Percentiles rank a stretch among this genome's conserved stretches.
Conservation (phyloP, 371 early-diverging fungal species). For the Mortierella sp. region DNA sequence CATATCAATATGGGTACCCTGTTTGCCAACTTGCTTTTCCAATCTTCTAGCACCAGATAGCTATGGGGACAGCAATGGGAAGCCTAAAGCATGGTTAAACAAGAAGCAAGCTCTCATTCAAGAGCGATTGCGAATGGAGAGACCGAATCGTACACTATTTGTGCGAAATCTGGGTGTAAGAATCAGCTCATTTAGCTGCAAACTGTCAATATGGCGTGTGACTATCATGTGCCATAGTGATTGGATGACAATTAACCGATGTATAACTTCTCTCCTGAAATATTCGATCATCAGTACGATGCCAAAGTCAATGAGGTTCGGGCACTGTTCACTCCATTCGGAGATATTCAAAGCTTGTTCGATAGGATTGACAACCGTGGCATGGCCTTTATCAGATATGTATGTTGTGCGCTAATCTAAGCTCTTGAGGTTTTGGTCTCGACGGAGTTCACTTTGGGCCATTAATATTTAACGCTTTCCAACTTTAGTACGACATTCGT, state of each 20-base stretch:
- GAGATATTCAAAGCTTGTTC: constrained; percentile 43
- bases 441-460: too few relatives aligned
- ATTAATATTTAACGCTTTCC: too few relatives aligned
- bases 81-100: constrained; percentile 1
- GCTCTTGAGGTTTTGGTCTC: background rate
- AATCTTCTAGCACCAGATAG: background rate
- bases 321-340: constrained; percentile 22
- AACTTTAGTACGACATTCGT: constrained; percentile 46
- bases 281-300: constrained; percentile 14
- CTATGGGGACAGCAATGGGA: constrained; percentile 4
- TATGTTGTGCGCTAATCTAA: constrained; percentile 5
- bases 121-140: constrained; percentile 42
- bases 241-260: too few relatives aligned
- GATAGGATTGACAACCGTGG: constrained; percentile 37
- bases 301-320: constrained; percentile 20
- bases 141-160: constrained; percentile 55
- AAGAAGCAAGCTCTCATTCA: constrained; percentile 34
- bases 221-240: too few relatives aligned
- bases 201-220: too few relatives aligned
- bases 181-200: background rate
- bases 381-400: constrained; percentile 55
- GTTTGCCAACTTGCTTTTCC: background rate
- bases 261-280: background rate
- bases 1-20: background rate
- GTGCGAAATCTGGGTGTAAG: constrained; percentile 52